phyloP scores from a whole-genome alignment of 345 rosid genomes.

The Euphorbia pulcherrima region DNA sequence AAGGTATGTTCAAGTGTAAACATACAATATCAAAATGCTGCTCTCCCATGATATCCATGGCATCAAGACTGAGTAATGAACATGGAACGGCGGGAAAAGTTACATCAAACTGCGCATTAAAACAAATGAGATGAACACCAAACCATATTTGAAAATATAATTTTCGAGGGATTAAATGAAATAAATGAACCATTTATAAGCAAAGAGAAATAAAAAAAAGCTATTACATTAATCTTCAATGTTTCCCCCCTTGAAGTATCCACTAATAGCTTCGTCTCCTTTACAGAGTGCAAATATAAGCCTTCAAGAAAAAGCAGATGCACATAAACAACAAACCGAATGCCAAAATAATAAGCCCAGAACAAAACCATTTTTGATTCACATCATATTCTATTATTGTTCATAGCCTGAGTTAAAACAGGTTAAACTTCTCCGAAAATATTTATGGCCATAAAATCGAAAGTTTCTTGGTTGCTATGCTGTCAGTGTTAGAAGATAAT shows the following conservation, averaged over 20 bases:
- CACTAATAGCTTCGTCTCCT: conserved; percentile 32
- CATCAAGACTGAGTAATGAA: conserved; percentile 28
- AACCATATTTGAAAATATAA: not conserved
- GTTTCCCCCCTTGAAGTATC: conserved; percentile 30
- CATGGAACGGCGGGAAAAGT: conserved; percentile 32
- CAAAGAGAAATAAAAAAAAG: not conserved
- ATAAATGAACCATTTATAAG: not conserved
- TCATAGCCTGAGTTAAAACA: no score
- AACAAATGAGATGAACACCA: not conserved
- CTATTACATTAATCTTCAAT: conserved; percentile 27
- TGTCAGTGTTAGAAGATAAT: no score
- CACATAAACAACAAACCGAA: not conserved
- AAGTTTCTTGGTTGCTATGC: no score
- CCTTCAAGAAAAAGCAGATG: conserved; percentile 12
- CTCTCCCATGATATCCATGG: conserved; percentile 37
- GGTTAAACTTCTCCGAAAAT: no score
- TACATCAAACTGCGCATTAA: conserved; percentile 29
- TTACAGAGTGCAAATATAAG: conserved; percentile 27
- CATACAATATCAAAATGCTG: conserved; percentile 33
- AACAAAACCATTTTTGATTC: no score
- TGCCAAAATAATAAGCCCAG: not conserved
- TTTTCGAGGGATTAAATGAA: not conserved
- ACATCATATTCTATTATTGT: no score
- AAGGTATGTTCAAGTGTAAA: not conserved
- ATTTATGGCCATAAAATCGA: no score